Evolutionary conservation across 2,329 filamentous ascomycete genomes (phyloP).

Genomic region (Neofusicoccum cordaticola): DNA sequence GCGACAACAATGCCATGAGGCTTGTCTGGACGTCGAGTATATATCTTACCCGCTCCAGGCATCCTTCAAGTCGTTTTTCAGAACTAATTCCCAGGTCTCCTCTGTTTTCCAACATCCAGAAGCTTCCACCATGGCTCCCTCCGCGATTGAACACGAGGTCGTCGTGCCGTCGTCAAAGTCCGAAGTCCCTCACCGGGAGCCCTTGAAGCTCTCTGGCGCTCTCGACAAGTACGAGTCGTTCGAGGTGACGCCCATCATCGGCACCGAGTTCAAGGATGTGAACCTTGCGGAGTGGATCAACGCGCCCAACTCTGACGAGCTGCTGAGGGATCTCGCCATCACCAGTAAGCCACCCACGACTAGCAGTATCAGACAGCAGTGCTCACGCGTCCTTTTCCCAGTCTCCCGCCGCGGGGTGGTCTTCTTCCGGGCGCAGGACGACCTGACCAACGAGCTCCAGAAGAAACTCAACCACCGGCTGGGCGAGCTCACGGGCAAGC

Average conservation of each 20-base stretch:
- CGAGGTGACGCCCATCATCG: conserved; percentile 62
- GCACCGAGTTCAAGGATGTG: conserved; percentile 57
- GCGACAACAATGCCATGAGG: neutral
- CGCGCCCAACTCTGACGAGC: conserved; percentile 60
- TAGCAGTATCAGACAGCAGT: neutral
- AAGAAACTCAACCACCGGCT: conserved; percentile 54
- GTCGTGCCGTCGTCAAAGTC: neutral
- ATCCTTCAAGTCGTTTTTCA: neutral
- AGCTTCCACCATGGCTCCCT: conserved; percentile 4
- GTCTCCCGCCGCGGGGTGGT: conserved; percentile 54
- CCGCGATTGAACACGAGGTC: conserved; percentile 15
- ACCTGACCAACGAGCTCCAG: conserved; percentile 49
- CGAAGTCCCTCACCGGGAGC: conserved; percentile 25
- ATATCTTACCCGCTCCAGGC: neutral
- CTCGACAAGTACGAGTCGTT: conserved; percentile 55
- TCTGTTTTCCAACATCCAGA: neutral
- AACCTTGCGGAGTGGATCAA: conserved; percentile 63
- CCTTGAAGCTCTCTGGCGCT: conserved; percentile 50
- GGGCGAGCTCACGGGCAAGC: conserved; percentile 58
- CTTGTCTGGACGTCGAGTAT: neutral
- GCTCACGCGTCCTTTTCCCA: conserved; percentile 20
- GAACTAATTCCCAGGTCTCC: neutral
- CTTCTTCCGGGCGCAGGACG: conserved; percentile 53
- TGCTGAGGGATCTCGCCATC: conserved; percentile 61
- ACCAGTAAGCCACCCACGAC: conserved; percentile 24